Conservation (phyloP, 2,329 filamentous ascomycete genomes). For the Alternaria dauci region DNA sequence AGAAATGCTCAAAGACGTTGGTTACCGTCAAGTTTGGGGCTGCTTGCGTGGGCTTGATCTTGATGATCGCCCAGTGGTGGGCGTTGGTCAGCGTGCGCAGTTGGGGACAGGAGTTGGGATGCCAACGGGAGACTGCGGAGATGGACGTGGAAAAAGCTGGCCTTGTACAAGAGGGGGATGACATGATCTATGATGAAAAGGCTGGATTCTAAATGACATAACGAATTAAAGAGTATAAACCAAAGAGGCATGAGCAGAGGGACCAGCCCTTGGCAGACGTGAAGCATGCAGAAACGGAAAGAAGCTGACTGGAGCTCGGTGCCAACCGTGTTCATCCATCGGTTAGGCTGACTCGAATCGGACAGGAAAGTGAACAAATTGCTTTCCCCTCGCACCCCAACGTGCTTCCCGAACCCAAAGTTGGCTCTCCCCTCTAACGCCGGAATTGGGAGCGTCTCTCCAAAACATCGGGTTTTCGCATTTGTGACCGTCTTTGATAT, state of each 20-base stretch:
- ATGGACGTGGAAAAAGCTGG: slow-evolving; percentile 28
- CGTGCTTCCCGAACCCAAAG: slow-evolving; percentile 40
- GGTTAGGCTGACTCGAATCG: slow-evolving; percentile 7
- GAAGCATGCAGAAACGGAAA: not conserved
- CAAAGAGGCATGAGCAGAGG: not conserved
- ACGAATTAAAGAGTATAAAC: slow-evolving; percentile 16
- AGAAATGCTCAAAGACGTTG: slow-evolving; percentile 40
- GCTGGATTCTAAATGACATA: slow-evolving; percentile 13
- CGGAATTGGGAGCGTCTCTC: slow-evolving; percentile 13
- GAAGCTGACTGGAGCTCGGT: not conserved
- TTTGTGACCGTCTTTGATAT: slow-evolving; percentile 39
- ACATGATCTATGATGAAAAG: slow-evolving; percentile 14
- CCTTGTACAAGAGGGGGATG: slow-evolving; percentile 6
- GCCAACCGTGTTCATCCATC: not conserved
- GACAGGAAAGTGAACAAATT: slow-evolving; percentile 33
- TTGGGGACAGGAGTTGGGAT: slow-evolving; percentile 34
- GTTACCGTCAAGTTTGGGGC: slow-evolving; percentile 32
- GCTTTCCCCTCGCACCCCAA: slow-evolving; percentile 10
- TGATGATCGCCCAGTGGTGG: slow-evolving; percentile 49
- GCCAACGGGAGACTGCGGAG: slow-evolving; percentile 1
- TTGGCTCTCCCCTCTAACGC: not conserved
- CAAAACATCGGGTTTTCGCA: slow-evolving; percentile 38
- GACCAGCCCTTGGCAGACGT: not conserved
- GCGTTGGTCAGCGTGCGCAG: slow-evolving; percentile 36
- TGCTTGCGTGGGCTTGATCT: slow-evolving; percentile 31